Conservation (phyloP, 148 eudicot genomes). For the Rhododendron williamsianum region DNA sequence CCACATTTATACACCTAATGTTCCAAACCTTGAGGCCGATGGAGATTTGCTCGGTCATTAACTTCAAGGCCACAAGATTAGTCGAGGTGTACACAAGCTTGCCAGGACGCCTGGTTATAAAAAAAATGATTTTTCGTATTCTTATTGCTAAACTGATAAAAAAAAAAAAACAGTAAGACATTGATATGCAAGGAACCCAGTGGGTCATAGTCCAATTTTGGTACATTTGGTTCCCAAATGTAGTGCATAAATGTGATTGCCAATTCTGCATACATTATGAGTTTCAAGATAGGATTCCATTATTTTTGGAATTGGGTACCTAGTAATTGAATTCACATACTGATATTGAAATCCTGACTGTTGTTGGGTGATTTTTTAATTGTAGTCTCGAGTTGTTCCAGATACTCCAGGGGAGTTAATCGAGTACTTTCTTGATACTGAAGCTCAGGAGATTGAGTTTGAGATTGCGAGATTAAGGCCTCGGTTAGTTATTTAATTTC, state of each 20-base stretch:
- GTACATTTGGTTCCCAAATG: background rate
- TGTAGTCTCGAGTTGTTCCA: constrained; percentile 70
- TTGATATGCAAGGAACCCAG: background rate
- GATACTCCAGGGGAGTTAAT: constrained; percentile 50
- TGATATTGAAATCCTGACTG: background rate
- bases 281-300: background rate
- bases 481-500: constrained; percentile 35
- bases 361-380: background rate
- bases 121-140: background rate
- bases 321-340: background rate
- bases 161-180: background rate
- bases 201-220: background rate
- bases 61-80: background rate
- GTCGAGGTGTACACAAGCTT: background rate
- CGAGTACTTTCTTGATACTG: constrained; percentile 92
- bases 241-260: background rate
- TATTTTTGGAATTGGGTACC: background rate
- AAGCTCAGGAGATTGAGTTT: constrained; percentile 87
- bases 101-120: background rate
- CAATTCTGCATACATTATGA: background rate
- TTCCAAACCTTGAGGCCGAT: background rate
- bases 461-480: constrained; percentile 87
- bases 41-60: background rate
- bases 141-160: background rate
- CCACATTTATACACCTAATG: background rate